These are phyloP conservation scores for Cyberlindnera lachancei DNA, from an alignment of 805 yeast genomes.

Conservation along the genomic window DNA sequence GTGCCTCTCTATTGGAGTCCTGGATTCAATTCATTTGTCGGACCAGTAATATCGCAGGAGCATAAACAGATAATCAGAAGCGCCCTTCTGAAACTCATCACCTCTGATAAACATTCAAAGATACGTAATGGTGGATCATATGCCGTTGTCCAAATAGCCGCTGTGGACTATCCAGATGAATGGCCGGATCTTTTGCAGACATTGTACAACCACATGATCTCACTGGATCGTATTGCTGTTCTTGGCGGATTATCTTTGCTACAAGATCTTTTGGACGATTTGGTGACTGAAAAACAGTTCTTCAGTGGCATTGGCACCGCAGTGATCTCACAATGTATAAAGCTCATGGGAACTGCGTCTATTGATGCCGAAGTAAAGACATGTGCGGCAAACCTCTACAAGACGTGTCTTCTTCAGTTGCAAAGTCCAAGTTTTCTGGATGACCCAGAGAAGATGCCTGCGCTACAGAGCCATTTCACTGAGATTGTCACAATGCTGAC, in stretches of 20 bases:
- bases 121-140: conserved; percentile 63
- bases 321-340: conserved; percentile 43
- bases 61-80: conserved; percentile 45
- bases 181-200: conserved; percentile 69
- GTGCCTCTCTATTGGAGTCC: conserved; percentile 78
- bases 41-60: conserved; percentile 51
- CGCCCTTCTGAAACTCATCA: conserved; percentile 37
- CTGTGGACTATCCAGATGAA: conserved; percentile 89
- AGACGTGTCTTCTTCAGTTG: conserved; percentile 45
- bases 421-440: conserved; percentile 41
- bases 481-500: conserved; percentile 13
- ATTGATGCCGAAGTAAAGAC: conserved; percentile 34
- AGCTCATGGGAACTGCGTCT: conserved; percentile 27
- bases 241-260: conserved; percentile 35
- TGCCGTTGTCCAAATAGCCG: conserved; percentile 76
- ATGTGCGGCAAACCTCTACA: conserved; percentile 44
- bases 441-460: conserved; percentile 27
- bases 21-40: conserved; percentile 67
- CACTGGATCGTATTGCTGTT: conserved; percentile 9
- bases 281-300: conserved; percentile 80
- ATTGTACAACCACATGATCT: conserved; percentile 35
- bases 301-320: conserved; percentile 62
- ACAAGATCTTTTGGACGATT: conserved; percentile 77
- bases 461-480: conserved; percentile 15
- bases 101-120: conserved; percentile 45